Conservation (phyloP, 2,329 filamentous ascomycete genomes). For the Sphaerulina musiva region DNA sequence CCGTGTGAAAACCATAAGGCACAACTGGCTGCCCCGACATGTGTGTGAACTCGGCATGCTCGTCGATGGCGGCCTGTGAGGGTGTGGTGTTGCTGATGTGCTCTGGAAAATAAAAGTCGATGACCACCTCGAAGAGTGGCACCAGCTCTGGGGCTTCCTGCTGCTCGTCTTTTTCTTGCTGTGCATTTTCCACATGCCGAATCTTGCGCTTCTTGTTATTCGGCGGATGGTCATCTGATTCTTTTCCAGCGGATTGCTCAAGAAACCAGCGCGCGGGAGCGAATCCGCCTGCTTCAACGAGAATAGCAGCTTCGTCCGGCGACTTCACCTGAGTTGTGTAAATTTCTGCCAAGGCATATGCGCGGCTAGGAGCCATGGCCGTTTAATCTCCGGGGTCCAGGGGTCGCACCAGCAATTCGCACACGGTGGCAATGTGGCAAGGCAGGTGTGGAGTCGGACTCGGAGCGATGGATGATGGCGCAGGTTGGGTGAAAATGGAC, state of each 20-base stretch:
- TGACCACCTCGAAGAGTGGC: constrained; percentile 22
- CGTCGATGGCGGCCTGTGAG: constrained; percentile 9
- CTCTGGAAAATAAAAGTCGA: constrained; percentile 29
- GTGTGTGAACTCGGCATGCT: constrained; percentile 22
- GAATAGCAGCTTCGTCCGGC: constrained; percentile 23
- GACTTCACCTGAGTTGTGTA: constrained; percentile 26
- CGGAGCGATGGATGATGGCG: no score
- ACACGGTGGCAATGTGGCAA: no score
- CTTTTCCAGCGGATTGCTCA: constrained; percentile 17
- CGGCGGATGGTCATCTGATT: constrained; percentile 17
- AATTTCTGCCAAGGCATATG: constrained; percentile 24
- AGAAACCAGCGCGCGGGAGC: constrained; percentile 30
- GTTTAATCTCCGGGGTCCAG: no score
- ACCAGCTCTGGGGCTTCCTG: constrained; percentile 11
- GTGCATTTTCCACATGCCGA: background rate
- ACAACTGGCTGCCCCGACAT: constrained; percentile 18
- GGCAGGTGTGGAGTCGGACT: no score
- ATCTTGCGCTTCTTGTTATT: constrained; percentile 27
- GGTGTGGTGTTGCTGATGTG: constrained; percentile 12
- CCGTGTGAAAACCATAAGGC: constrained; percentile 16
- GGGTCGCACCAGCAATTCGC: no score
- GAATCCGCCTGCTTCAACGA: constrained; percentile 32
- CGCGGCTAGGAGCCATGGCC: constrained; percentile 18
- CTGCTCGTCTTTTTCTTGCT: background rate
- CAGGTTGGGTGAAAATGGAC: no score